These are phyloP conservation scores for Mycena capillaripes DNA, from an alignment of 768 basidiomycete genomes.

Conservation along the genomic window DNA sequence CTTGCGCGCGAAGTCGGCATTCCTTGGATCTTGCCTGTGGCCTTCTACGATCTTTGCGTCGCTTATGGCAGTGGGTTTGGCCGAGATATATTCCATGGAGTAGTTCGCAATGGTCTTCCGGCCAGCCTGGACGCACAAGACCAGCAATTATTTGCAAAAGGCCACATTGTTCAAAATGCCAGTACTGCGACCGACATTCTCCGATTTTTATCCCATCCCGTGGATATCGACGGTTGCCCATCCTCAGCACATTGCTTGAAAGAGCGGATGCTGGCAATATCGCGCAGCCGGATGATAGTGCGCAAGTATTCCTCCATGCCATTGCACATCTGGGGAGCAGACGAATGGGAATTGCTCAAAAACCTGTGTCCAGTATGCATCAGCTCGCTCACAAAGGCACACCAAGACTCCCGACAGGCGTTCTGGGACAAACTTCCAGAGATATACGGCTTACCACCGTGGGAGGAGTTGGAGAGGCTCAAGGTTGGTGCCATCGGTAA, in stretches of 20 bases:
- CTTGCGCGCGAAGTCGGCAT: slow-evolving; percentile 28
- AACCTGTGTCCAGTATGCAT: slow-evolving; percentile 1
- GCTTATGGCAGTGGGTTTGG: not conserved
- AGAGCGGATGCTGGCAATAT: not conserved
- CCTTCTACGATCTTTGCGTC: slow-evolving; percentile 12
- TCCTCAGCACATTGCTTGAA: not conserved
- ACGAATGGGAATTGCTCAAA: slow-evolving; percentile 1
- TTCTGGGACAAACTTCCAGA: slow-evolving; percentile 22
- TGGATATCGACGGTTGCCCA: slow-evolving; percentile 1
- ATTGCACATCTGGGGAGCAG: not conserved
- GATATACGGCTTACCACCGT: slow-evolving; percentile 12
- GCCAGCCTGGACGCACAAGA: not conserved
- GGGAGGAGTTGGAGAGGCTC: slow-evolving; percentile 15
- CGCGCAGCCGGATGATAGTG: not conserved
- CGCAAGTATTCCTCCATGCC: too few relatives aligned
- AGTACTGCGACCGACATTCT: not conserved
- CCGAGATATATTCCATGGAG: not conserved
- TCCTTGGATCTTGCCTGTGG: slow-evolving; percentile 21
- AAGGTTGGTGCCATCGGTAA: not conserved
- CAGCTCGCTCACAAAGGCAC: not conserved
- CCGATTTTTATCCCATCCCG: slow-evolving; percentile 5
- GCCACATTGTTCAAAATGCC: not conserved
- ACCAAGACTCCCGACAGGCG: not conserved
- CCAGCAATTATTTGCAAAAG: not conserved
- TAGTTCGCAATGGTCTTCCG: not conserved